Percentiles rank a stretch among this genome's conserved stretches.
Evolutionary conservation across 768 basidiomycete species (phyloP).

Genomic region (Rhizopogon vulgaris): DNA sequence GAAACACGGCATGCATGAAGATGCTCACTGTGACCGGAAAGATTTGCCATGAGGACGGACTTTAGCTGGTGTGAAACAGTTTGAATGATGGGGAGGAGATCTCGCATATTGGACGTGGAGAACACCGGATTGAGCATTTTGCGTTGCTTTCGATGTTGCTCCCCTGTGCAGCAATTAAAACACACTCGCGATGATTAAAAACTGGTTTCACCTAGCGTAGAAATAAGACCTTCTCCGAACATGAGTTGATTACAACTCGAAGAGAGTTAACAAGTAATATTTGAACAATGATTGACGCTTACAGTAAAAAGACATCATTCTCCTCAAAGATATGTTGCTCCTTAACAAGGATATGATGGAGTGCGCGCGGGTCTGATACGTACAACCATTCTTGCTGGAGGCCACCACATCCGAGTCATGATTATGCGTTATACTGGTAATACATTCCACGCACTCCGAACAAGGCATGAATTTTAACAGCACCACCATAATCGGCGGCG

Average conservation of each 20-base stretch:
- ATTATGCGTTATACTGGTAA: constrained; percentile 16
- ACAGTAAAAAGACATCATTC: constrained; percentile 10
- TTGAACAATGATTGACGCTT: constrained; percentile 1
- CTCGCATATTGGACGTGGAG: constrained; percentile 1
- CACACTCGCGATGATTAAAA: not conserved
- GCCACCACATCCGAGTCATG: not conserved
- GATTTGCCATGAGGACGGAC: not conserved
- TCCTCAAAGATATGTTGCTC: constrained; percentile 18
- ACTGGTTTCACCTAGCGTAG: constrained; percentile 14
- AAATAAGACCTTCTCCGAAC: constrained; percentile 22
- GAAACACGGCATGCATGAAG: too few species aligned
- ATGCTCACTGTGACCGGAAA: not conserved
- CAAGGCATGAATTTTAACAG: constrained; percentile 31
- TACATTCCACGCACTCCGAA: not conserved
- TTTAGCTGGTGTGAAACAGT: constrained; percentile 8
- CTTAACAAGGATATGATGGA: constrained; percentile 24
- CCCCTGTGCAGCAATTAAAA: not conserved
- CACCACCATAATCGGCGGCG: constrained; percentile 29
- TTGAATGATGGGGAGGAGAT: constrained; percentile 9
- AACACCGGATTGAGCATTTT: constrained; percentile 4
- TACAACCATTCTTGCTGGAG: constrained; percentile 8
- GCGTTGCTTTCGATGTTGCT: constrained; percentile 2
- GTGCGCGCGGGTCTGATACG: constrained; percentile 19
- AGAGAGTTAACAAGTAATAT: not conserved
- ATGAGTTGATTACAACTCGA: constrained; percentile 4